Base-by-base conservation (phyloP, 305 asterid genomes). In the Plantago rigida region DNA sequence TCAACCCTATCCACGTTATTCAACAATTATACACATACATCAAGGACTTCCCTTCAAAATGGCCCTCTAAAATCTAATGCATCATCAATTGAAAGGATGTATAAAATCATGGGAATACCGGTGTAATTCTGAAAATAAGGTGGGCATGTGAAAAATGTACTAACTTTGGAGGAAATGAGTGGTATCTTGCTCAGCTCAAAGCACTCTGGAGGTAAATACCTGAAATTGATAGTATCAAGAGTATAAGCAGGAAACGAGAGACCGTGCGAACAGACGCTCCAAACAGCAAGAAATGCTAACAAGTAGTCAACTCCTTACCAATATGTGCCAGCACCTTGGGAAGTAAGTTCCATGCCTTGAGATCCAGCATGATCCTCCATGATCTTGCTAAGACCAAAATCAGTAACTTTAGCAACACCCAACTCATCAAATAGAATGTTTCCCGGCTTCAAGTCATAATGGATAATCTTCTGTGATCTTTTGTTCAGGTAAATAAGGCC, bases 171-270 rank as follows among this genome's bases (percentile, higher is more conserved):
- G 70, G 99, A 92, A 62, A 92, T 92, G 68, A 89, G 83, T 74
- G 99, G 99, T 58, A 82, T 89, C 85, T 81, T 92, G 85, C 65
- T 85, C 61, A 92, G 87, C 79, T 92, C 99, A 82, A 92, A 92
- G 85, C 99, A 92, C 72, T 92, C 99, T n/a, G 99, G 97, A 69
- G 99, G 99, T 69, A 92, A 81, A 72, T 92, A 92, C 99, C 97
- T 92, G 78, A 72, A 65, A 68, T 74, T 3, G 54, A 60, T 54
- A 17, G 39, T n/a, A 51, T 15, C 44, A 39, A 50, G 59, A 56
- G 57, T 9, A 69, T 28, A 19, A 50, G 29, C 1, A 24, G 13
- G 57, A 29, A 56, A 39, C 41, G 1, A 34, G 41, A 34, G 41
- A 4, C 19, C 19, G 19, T 17, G 19, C 19, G 19, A 17, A 17